Evolutionary conservation across 1,284 basidiomycete species (phyloP), one percentile per base, ranked within the genome.

Genomic region (Cronartium quercuum): DNA sequence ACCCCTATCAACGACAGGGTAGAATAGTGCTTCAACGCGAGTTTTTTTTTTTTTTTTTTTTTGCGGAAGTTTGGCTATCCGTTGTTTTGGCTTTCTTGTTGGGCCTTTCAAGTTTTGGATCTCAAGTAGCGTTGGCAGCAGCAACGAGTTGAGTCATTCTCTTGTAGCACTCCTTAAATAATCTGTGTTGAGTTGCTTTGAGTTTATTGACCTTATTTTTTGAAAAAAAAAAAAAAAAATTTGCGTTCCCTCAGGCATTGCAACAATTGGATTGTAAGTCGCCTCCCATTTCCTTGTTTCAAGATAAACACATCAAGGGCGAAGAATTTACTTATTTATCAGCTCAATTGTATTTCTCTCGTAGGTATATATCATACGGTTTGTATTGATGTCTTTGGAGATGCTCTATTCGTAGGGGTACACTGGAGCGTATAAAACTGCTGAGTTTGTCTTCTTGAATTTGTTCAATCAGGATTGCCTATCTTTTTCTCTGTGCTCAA

Each of bases 51-150:
- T 40, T 12, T 40, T 47, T n/a, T 15, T 47, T 42, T 61, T 47
- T 65, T 40, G 55, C 3, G 60, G 4, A 69, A 88, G 89, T 90
- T 3, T 90, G 89, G 89, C 86, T 91, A 60, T 89, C 89, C 0
- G 89, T 88, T 77, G 86, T 87, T 2, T 84, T 91, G n/a, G 88
- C 88, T 80, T 90, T 91, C 81, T 85, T 88, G 76, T 85, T 91
- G 6, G 88, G 85, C 0, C 82, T 91, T 1, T 89, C 90, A 0
- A 88, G 87, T 80, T 83, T 91, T 2, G 89, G 89, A 0, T 88
- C 87, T 76, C 80, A 84, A 0, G 89, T 91, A 6, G 89, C 89
- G 0, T 90, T 90, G 79, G 82, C 88, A 0, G 89, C 89, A 3
- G 89, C 89, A 0, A 90, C 89, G 0, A 87, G 86, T 38, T 37